Conservation (phyloP, 345 rosid genomes). For the Eutrema japonicum region DNA sequence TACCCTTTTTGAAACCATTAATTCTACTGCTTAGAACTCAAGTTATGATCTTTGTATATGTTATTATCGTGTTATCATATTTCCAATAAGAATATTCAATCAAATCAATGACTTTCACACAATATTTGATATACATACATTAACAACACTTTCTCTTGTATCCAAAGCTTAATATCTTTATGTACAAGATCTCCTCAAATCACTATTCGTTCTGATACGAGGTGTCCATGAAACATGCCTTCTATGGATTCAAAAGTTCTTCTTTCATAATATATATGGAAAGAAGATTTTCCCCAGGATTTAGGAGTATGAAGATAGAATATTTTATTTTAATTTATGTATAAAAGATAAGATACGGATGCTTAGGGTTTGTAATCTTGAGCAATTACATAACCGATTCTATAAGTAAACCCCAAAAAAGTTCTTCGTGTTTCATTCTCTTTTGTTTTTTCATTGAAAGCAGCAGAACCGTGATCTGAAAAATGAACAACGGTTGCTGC, state of each 20-base stretch:
- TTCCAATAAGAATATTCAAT: slow-evolving; percentile 7
- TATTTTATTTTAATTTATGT: neutral
- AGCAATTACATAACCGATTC: slow-evolving; percentile 10
- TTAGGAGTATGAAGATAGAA: neutral
- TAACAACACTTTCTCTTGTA: neutral
- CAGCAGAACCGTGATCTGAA: slow-evolving; percentile 7
- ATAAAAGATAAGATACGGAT: slow-evolving; percentile 25
- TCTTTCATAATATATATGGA: slow-evolving; percentile 11
- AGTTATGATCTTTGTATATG: slow-evolving; percentile 15
- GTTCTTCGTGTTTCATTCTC: slow-evolving; percentile 8
- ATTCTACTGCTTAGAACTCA: slow-evolving; percentile 39
- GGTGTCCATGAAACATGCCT: slow-evolving; percentile 21
- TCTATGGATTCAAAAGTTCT: slow-evolving; percentile 12
- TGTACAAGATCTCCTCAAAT: neutral
- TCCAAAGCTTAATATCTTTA: neutral
- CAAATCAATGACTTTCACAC: neutral
- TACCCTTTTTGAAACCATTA: slow-evolving; percentile 71
- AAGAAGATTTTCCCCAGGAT: slow-evolving; percentile 14
- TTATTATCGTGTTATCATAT: slow-evolving; percentile 18
- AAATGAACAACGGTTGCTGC: slow-evolving; percentile 35
- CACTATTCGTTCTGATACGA: slow-evolving; percentile 5
- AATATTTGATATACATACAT: neutral
- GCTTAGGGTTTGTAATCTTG: slow-evolving; percentile 30
- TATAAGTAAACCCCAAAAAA: neutral
- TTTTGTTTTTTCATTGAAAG: neutral